phyloP scores from a whole-genome alignment of 495 filamentous ascomycete genomes.

The Tuber umbilicatum region DNA sequence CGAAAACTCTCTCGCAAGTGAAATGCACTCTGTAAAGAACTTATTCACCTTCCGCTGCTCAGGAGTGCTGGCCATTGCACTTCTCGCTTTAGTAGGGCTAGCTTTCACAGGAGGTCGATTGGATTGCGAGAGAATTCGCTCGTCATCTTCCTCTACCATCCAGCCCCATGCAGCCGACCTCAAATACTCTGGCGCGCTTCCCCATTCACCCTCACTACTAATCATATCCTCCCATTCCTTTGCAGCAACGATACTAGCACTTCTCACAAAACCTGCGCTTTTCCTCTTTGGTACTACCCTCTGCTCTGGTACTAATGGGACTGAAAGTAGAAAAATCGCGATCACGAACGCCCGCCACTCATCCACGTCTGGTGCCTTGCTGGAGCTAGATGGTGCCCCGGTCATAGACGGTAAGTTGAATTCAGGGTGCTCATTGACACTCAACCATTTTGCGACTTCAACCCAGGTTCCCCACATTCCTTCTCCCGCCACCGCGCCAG shows the following conservation, averaged over 20 bases:
- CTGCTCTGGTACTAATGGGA: constrained; percentile 48
- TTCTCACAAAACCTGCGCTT: constrained; percentile 53
- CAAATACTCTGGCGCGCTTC: constrained; percentile 59
- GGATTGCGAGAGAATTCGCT: constrained; percentile 38
- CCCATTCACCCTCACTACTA: constrained; percentile 52
- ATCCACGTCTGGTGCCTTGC: constrained; percentile 26
- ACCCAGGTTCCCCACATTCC: constrained; percentile 37
- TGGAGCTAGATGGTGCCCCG: constrained; percentile 18
- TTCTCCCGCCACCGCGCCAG: constrained; percentile 31
- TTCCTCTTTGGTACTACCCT: constrained; percentile 48
- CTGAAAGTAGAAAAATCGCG: constrained; percentile 58
- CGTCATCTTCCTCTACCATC: constrained; percentile 53
- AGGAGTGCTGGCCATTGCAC: constrained; percentile 14
- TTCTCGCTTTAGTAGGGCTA: constrained; percentile 19
- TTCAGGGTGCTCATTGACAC: constrained; percentile 21
- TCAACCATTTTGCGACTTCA: constrained; percentile 32
- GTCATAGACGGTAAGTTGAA: constrained; percentile 6
- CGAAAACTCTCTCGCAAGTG: constrained; percentile 52
- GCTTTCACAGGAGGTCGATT: constrained; percentile 14
- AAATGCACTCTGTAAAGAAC: constrained; percentile 40
- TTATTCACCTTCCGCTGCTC: constrained; percentile 32
- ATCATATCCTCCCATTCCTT: constrained; percentile 60
- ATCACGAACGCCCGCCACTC: constrained; percentile 79
- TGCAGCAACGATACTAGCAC: constrained; percentile 53
- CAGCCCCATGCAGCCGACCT: constrained; percentile 64